Evolutionary conservation across 2,329 filamentous ascomycete species (phyloP).

Genomic region (Ceratocystis eucalypticola): DNA sequence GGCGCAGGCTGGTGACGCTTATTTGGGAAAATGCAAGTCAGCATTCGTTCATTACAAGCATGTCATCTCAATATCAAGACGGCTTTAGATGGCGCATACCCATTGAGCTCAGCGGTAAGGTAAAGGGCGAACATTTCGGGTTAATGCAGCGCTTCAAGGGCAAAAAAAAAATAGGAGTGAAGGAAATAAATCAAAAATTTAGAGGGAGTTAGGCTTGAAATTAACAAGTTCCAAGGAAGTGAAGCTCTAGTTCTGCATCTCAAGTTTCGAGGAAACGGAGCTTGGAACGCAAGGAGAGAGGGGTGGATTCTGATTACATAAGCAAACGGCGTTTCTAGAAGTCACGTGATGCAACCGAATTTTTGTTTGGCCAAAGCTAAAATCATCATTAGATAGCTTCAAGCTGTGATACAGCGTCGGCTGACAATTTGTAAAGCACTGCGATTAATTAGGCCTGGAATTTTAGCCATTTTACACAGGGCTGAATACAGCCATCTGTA

Average conservation of each 20-base stretch:
- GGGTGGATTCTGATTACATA: not conserved
- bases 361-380: not conserved
- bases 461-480: not conserved
- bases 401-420: not conserved
- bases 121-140: constrained; percentile 49
- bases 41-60: not conserved
- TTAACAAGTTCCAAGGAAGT: not conserved
- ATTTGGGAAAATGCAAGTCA: constrained; percentile 14
- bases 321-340: not conserved
- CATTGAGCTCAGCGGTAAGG: constrained; percentile 54
- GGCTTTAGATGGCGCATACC: constrained; percentile 37
- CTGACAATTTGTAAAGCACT: not conserved
- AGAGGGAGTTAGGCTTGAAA: not conserved
- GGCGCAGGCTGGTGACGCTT: constrained; percentile 82
- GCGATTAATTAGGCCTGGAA: not conserved
- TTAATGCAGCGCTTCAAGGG: not conserved
- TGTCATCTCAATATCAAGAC: not conserved
- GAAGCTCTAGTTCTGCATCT: not conserved
- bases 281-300: not conserved
- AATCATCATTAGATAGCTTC: not conserved
- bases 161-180: not conserved
- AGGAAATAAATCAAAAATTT: not conserved
- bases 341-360: not conserved
- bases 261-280: not conserved
- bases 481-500: not conserved